phyloP scores from a whole-genome alignment of 345 rosid species.

The Sisymbrium irio region DNA sequence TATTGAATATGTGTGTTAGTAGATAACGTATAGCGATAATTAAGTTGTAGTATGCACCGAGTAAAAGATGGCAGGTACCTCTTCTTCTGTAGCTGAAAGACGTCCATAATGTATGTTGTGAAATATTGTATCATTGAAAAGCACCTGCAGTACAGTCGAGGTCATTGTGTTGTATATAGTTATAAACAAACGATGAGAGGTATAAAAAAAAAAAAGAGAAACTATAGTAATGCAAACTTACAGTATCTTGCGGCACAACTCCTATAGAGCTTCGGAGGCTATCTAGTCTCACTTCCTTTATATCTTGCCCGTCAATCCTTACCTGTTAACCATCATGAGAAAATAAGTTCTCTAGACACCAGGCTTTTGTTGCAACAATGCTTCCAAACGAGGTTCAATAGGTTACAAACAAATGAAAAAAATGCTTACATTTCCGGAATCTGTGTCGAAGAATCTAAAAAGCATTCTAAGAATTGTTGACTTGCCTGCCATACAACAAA shows the following conservation, averaged over 20 bases:
- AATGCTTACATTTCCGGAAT: slow-evolving; percentile 76
- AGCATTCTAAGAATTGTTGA: slow-evolving; percentile 93
- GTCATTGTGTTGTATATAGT: background rate
- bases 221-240: slow-evolving; percentile 40
- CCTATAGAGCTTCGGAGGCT: slow-evolving; percentile 77
- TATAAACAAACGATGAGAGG: background rate
- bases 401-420: slow-evolving; percentile 11
- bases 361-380: slow-evolving; percentile 9
- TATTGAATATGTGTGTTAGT: slow-evolving; percentile 5
- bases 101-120: slow-evolving; percentile 93
- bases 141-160: slow-evolving; percentile 60
- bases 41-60: background rate
- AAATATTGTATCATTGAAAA: slow-evolving; percentile 90
- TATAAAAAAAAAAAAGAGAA: background rate
- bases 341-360: slow-evolving; percentile 4
- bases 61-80: slow-evolving; percentile 45
- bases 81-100: slow-evolving; percentile 89
- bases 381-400: slow-evolving; percentile 10
- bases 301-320: slow-evolving; percentile 82
- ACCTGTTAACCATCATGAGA: slow-evolving; percentile 44
- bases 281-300: slow-evolving; percentile 65
- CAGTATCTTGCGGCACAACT: slow-evolving; percentile 99
- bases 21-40: slow-evolving; percentile 9
- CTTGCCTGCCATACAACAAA: slow-evolving; percentile 65
- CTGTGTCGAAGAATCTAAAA: slow-evolving; percentile 78